These are phyloP conservation scores for Irpex rosettiformis DNA, from an alignment of 1,284 basidiomycete species.

Conservation along the genomic window DNA sequence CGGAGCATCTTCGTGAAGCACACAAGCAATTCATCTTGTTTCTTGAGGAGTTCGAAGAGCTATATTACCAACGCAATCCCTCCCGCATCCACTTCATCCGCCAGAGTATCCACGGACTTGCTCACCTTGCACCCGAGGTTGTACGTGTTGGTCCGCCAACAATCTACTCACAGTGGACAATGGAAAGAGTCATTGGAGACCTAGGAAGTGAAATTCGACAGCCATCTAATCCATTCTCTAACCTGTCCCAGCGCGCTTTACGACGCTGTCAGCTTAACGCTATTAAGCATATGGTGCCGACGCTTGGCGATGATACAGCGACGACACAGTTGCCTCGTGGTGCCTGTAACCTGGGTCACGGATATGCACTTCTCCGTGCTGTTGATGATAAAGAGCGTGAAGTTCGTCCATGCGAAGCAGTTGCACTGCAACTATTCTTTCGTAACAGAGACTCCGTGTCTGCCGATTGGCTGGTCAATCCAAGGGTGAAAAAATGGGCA, in stretches of 20 bases:
- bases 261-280: constrained; percentile 17
- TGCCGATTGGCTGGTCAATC: neutral
- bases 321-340: neutral
- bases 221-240: constrained; percentile 21
- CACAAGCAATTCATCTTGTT: constrained; percentile 11
- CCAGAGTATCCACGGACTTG: constrained; percentile 26
- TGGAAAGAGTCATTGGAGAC: constrained; percentile 25
- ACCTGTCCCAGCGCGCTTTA: constrained; percentile 18
- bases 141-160: constrained; percentile 23
- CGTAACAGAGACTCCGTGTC: neutral
- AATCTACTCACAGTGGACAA: constrained; percentile 21
- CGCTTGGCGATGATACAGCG: constrained; percentile 12
- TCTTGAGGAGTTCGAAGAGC: constrained; percentile 5
- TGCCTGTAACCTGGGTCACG: constrained; percentile 1
- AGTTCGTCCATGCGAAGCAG: neutral
- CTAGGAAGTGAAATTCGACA: constrained; percentile 21
- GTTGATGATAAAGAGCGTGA: constrained; percentile 1
- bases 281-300: constrained; percentile 18
- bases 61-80: constrained; percentile 16
- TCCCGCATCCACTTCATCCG: constrained; percentile 30
- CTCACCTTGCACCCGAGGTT: constrained; percentile 25
- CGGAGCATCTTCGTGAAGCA: neutral
- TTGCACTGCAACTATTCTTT: neutral
- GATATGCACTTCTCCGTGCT: constrained; percentile 7
- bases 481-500: constrained; percentile 21